Evolutionary conservation across 2,329 filamentous ascomycete species (phyloP).

Genomic region (Colletotrichum sp.): DNA sequence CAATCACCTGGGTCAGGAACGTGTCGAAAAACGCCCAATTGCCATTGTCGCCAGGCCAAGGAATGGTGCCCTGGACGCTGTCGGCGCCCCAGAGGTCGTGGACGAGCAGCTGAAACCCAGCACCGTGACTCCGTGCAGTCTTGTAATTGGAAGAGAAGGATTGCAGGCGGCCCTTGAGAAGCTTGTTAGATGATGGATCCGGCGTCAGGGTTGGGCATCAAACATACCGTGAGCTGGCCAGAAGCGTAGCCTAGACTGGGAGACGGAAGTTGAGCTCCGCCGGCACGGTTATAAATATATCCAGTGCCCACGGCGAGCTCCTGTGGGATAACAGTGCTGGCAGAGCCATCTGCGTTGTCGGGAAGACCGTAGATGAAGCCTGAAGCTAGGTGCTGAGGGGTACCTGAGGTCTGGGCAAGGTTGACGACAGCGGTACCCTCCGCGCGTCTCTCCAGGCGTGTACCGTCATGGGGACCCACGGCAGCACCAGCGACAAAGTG

Average conservation of each 20-base stretch:
- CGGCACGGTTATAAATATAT: not conserved
- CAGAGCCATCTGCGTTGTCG: not conserved
- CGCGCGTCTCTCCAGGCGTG: not conserved
- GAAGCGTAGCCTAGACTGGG: not conserved
- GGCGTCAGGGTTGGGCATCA: not conserved
- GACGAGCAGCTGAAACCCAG: not conserved
- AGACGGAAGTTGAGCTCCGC: not conserved
- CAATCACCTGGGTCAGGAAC: not conserved
- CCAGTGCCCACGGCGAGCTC: not conserved
- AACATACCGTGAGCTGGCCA: not conserved
- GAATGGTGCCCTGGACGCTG: not conserved
- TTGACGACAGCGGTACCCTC: not conserved
- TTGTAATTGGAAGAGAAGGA: not conserved
- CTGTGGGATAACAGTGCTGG: not conserved
- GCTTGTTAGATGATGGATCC: not conserved
- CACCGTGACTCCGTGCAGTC: not conserved
- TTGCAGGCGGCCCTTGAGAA: not conserved
- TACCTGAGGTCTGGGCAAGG: not conserved
- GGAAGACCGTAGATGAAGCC: not conserved
- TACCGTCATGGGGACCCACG: not conserved
- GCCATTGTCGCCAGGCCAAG: constrained; percentile 16
- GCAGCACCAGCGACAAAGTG: not conserved
- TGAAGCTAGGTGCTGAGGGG: not conserved
- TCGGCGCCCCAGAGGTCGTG: constrained; percentile 19
- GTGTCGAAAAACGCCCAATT: constrained; percentile 9